Percentiles rank a stretch among this genome's conserved stretches.
phyloP scores from a whole-genome alignment of 345 rosid species.

The Xanthoceras sorbifolium region DNA sequence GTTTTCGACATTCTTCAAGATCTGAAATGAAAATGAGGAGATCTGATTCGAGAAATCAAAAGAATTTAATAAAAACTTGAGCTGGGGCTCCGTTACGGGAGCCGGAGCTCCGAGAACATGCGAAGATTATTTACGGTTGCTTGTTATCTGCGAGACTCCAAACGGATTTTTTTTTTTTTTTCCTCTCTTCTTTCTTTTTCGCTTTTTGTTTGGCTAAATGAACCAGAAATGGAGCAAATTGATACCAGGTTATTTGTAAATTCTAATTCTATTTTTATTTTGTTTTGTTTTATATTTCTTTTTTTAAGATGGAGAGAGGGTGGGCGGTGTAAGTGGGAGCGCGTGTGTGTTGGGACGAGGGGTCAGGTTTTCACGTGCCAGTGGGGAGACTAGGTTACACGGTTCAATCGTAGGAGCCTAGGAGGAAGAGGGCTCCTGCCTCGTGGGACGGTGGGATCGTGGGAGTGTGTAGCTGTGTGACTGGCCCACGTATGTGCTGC shows the following conservation, averaged over 20 bases:
- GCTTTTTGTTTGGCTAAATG: neutral
- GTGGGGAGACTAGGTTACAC: constrained; percentile 11
- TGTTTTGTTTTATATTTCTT: too few relatives aligned
- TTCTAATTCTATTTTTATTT: neutral
- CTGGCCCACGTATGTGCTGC: neutral
- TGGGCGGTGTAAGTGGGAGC: too few relatives aligned
- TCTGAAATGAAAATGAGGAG: constrained; percentile 18
- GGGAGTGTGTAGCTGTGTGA: constrained; percentile 8
- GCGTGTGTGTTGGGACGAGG: neutral
- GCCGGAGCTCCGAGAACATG: constrained; percentile 68
- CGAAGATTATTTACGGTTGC: constrained; percentile 23
- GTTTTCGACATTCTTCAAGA: constrained; percentile 59
- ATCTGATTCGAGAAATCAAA: constrained; percentile 3
- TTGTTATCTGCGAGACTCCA: neutral
- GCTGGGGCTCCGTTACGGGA: constrained; percentile 55
- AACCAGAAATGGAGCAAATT: neutral
- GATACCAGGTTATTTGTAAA: neutral
- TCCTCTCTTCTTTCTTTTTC: too few relatives aligned
- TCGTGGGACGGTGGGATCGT: neutral
- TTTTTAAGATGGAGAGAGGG: too few relatives aligned
- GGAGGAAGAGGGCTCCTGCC: neutral
- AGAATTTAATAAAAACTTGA: neutral
- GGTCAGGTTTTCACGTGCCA: constrained; percentile 23
- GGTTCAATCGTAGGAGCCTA: constrained; percentile 10
- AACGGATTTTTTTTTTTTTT: neutral